Percentiles rank a stretch among this genome's conserved stretches.
Evolutionary conservation across 768 basidiomycete species (phyloP).

Genomic region (Trametes cingulata): DNA sequence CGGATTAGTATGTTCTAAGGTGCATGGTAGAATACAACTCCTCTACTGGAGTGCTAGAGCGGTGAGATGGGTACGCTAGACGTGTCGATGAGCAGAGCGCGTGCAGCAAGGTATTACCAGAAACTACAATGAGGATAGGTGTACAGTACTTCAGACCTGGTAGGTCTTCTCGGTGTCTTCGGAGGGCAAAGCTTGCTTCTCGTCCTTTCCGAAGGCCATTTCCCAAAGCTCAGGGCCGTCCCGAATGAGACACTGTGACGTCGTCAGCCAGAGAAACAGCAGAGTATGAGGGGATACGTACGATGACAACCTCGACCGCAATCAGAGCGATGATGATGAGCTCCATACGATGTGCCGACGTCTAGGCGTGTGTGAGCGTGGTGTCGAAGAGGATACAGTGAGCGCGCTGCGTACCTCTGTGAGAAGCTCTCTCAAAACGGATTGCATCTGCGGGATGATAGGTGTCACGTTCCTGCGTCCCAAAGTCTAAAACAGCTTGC

Average conservation of each 20-base stretch:
- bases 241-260: constrained; percentile 65
- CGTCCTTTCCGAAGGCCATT: constrained; percentile 23
- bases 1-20: background rate
- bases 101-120: background rate
- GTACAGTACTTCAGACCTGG: background rate
- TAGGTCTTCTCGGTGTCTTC: background rate
- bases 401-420: constrained; percentile 61
- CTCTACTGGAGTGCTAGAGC: background rate
- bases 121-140: background rate
- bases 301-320: constrained; percentile 92
- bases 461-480: background rate
- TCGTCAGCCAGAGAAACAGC: background rate
- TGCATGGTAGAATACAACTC: background rate
- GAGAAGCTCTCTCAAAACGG: constrained; percentile 82
- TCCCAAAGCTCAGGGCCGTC: constrained; percentile 79
- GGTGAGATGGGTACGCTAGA: background rate
- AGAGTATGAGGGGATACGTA: constrained; percentile 38
- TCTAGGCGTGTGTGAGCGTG: constrained; percentile 43
- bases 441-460: constrained; percentile 60
- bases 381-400: background rate
- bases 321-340: constrained; percentile 93
- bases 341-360: constrained; percentile 90
- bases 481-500: constrained; percentile 5
- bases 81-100: background rate
- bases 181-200: constrained; percentile 3